Evolutionary conservation across 257 asterid genomes (phyloP).

Genomic region (Nicotiana otophora): DNA sequence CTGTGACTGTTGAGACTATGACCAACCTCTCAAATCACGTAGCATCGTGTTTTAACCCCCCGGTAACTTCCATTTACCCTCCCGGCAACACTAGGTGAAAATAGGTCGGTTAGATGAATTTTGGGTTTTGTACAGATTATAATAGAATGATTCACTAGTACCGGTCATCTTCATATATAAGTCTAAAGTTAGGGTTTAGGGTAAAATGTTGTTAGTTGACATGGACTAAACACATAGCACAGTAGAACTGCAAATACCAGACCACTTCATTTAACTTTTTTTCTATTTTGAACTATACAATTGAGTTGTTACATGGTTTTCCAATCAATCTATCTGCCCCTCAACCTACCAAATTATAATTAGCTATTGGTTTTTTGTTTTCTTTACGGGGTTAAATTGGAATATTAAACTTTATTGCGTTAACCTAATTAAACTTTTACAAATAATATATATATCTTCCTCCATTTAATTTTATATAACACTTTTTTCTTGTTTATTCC

Average conservation of each 20-base stretch:
- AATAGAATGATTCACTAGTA: background rate
- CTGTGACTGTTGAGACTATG: background rate
- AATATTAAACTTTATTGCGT: too few relatives aligned
- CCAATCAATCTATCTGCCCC: background rate
- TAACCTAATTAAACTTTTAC: too few relatives aligned
- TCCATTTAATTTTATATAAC: too few relatives aligned
- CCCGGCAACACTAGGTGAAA: background rate
- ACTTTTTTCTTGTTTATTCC: too few relatives aligned
- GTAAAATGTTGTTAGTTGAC: background rate
- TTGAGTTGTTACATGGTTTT: too few relatives aligned
- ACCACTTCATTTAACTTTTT: background rate
- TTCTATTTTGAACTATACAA: background rate
- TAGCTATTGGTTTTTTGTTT: too few relatives aligned
- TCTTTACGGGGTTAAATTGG: too few relatives aligned
- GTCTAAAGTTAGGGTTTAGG: background rate
- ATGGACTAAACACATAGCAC: background rate
- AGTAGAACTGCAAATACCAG: too few relatives aligned
- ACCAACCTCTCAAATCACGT: background rate
- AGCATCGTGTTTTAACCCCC: background rate
- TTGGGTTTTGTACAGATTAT: background rate
- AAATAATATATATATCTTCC: too few relatives aligned
- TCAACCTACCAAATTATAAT: too few relatives aligned
- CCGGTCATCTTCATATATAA: background rate
- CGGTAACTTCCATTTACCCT: background rate
- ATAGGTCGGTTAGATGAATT: background rate